Evolutionary conservation across 805 yeast species (phyloP).

Genomic region (Pichia kluyveri): DNA sequence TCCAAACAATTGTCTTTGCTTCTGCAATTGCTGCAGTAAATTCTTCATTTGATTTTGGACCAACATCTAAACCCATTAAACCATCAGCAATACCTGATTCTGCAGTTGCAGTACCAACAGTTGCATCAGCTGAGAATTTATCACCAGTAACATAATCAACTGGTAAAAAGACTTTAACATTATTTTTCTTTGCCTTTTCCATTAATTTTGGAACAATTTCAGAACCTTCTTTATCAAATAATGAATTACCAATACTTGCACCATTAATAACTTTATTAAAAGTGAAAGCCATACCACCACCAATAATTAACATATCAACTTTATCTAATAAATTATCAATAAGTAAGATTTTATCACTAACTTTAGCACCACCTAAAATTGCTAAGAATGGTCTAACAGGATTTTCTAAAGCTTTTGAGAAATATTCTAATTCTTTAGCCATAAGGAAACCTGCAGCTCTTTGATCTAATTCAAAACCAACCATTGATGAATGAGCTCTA

Average conservation of each 20-base stretch:
- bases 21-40: constrained; percentile 76
- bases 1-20: constrained; percentile 99
- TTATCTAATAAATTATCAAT: constrained; percentile 95
- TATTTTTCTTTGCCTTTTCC: constrained; percentile 93
- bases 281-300: constrained; percentile 99
- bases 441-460: constrained; percentile 98
- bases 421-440: constrained; percentile 94
- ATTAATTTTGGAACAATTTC: constrained; percentile 86
- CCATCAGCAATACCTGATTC: constrained; percentile 89
- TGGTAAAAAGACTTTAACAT: constrained; percentile 89
- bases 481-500: constrained; percentile 99
- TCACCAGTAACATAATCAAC: constrained; percentile 95
- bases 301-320: constrained; percentile 89
- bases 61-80: constrained; percentile 94
- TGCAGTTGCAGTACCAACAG: constrained; percentile 74
- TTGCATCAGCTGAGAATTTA: constrained; percentile 86
- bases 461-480: constrained; percentile 90
- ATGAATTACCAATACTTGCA: constrained; percentile 84
- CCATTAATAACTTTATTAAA: constrained; percentile 88
- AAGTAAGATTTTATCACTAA: constrained; percentile 96
- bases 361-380: constrained; percentile 99
- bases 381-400: constrained; percentile 98
- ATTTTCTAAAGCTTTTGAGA: constrained; percentile 96
- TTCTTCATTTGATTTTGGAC: constrained; percentile 78
- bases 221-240: constrained; percentile 91